Base-by-base conservation (phyloP, 2,329 filamentous ascomycete genomes). In the Myriosclerotinia curreyana region DNA sequence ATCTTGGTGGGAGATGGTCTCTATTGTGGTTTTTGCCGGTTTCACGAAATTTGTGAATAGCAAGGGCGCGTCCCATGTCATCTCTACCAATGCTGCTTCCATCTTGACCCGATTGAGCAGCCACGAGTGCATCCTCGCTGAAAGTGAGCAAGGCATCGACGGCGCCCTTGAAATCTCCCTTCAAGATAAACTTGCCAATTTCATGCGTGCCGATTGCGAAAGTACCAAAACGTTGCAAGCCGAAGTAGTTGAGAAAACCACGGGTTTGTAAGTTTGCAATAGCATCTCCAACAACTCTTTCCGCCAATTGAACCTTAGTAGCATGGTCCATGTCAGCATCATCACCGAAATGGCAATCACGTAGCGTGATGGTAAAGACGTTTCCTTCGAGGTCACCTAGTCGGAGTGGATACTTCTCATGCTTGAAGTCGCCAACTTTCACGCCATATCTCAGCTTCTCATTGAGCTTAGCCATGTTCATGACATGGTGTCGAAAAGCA, bases 231-330 rank as follows among this genome's bases (percentile, higher is more conserved):
- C 95, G 87, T 77, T 99, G 95, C n/a, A 98, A 86, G 11, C 95
- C 95, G 73, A 93, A 99, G 79, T 98, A 99, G 77, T 99, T 99
- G 77, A 99, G 87, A 80, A 96, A 99, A 3, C 95, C 95, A 52
- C 88, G 83, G 51, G 86, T 78, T 62, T 83, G 80, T 69, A 98
- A 85, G 67, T 88, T 85, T 50, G 83, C 79, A 59, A 96, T 79
- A 0, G 91, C 82, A 66, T 80, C 73, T 66, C 82, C 73, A 67
- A 91, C 79, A 40, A 84, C 78, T 7, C 79, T 74, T 73, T 79
- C 76, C 60, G 75, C 78, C 72, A 74, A 76, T 70, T 74, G 77
- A 69, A 77, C 75, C 63, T 74, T 81, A 17, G 81, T 75, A 64
- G 81, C 80, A 12, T 86, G 80, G 46, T 82, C 75, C 59, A 78